A percentile compares a stretch with the other conserved stretches of the same genome.
Conservation (phyloP, 177 flowering plant species). For the Tripterygium wilfordii region DNA sequence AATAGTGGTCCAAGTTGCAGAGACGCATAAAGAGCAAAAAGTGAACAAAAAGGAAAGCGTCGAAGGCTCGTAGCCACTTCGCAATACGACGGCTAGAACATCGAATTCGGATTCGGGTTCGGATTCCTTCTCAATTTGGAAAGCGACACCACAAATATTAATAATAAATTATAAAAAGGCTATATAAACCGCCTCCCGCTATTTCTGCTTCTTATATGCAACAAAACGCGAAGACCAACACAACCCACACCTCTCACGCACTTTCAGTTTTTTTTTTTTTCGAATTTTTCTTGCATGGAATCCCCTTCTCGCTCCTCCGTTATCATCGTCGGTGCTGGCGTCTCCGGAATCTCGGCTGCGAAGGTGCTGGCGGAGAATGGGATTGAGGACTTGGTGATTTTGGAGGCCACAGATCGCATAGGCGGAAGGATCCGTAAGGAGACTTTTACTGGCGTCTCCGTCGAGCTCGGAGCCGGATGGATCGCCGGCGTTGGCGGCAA, state of each 20-base stretch:
- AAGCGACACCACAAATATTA: too few species aligned
- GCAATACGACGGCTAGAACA: too few species aligned
- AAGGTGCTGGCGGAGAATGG: conserved; percentile 79
- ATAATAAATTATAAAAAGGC: too few species aligned
- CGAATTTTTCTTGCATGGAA: conserved; percentile 27
- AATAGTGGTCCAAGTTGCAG: too few species aligned
- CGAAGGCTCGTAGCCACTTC: too few species aligned
- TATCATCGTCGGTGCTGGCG: conserved; percentile 84
- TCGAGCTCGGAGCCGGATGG: conserved; percentile 97
- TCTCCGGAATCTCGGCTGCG: conserved; percentile 85
- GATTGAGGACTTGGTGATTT: conserved; percentile 59
- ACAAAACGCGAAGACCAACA: conserved; percentile 1
- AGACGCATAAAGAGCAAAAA: too few species aligned
- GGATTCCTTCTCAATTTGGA: too few species aligned
- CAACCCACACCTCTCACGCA: conserved; percentile 11
- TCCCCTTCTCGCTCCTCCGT: conserved; percentile 54
- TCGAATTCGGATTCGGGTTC: too few species aligned
- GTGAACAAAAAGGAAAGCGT: too few species aligned
- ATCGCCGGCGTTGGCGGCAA: conserved; percentile 85
- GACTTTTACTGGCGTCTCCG: conserved; percentile 62
- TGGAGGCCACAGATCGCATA: conserved; percentile 83
- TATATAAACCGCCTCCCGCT: conserved; percentile 46
- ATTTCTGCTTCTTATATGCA: conserved; percentile 13
- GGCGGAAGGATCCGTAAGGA: conserved; percentile 83
- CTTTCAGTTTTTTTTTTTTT: conserved; percentile 6